phyloP scores from a whole-genome alignment of 108 stramenopile species.

The Chaetoceros tenuissimus region DNA sequence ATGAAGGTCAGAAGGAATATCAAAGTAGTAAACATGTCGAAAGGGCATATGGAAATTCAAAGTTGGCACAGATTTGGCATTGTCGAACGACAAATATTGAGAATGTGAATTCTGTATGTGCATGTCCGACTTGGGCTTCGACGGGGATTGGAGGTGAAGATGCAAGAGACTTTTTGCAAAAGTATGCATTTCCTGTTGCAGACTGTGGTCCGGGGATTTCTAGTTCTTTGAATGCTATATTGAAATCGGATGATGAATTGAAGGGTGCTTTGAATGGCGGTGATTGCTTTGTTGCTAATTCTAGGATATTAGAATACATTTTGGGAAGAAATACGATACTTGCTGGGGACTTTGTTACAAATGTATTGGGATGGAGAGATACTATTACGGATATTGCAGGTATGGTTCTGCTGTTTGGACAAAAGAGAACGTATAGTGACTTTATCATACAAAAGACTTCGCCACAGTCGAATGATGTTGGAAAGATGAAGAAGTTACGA shows the following conservation, averaged over 20 bases:
- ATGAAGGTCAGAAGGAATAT: slow-evolving; percentile 20
- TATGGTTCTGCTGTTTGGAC: too few relatives aligned
- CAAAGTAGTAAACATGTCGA: slow-evolving; percentile 9
- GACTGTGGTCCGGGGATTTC: slow-evolving; percentile 6
- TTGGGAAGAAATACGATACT: too few relatives aligned
- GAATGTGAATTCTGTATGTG: too few relatives aligned
- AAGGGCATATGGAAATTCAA: slow-evolving; percentile 36
- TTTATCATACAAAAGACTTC: too few relatives aligned
- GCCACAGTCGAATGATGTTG: too few relatives aligned
- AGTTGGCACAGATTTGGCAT: slow-evolving; percentile 52
- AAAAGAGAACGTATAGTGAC: too few relatives aligned
- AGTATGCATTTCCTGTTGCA: slow-evolving; percentile 2
- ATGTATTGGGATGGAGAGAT: too few relatives aligned
- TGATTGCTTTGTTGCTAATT: slow-evolving; percentile 1
- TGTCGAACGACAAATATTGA: too few relatives aligned
- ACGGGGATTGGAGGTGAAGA: slow-evolving; percentile 10
- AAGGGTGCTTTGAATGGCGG: slow-evolving; percentile 1
- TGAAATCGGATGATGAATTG: slow-evolving; percentile 4
- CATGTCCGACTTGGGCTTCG: slow-evolving; percentile 13
- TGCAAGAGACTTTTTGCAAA: not conserved
- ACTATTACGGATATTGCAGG: too few relatives aligned
- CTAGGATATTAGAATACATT: slow-evolving; percentile 1
- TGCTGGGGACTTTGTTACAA: too few relatives aligned
- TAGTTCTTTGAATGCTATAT: slow-evolving; percentile 6
- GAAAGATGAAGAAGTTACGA: too few relatives aligned